Percentiles rank a stretch among this genome's conserved stretches.
phyloP scores from a whole-genome alignment of 768 basidiomycete species.

The Boletus tylopilopsis region DNA sequence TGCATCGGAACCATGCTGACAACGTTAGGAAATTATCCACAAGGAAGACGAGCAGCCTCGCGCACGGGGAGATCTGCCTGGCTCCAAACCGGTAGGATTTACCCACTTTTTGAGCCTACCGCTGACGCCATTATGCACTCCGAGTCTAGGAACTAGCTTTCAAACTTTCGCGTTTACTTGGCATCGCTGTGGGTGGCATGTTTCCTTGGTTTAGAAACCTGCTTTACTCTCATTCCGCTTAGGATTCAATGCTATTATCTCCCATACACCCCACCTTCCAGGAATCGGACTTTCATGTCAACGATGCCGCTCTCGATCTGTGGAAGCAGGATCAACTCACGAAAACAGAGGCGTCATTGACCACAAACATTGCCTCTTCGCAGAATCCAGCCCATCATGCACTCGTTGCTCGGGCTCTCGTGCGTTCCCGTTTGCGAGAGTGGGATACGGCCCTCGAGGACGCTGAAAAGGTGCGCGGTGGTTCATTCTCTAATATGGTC shows the following conservation, averaged over 20 bases:
- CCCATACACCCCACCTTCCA: background rate
- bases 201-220: background rate
- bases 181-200: background rate
- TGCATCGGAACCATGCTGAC: too few relatives aligned
- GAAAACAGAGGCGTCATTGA: background rate
- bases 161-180: too few relatives aligned
- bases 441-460: background rate
- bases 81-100: background rate
- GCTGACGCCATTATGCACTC: background rate
- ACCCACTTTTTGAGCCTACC: too few relatives aligned
- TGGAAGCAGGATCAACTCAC: background rate
- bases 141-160: background rate
- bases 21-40: background rate
- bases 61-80: too few relatives aligned
- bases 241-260: background rate
- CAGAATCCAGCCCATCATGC: background rate
- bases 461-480: background rate
- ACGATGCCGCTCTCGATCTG: background rate
- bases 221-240: too few relatives aligned
- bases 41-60: background rate
- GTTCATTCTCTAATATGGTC: background rate
- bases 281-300: background rate
- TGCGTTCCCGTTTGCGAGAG: background rate
- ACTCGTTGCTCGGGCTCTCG: conserved; percentile 4
- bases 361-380: background rate